Percentiles rank a stretch among this genome's conserved stretches.
Evolutionary conservation across 2,329 filamentous ascomycete species (phyloP).

Genomic region (Fusarium agapanthi): DNA sequence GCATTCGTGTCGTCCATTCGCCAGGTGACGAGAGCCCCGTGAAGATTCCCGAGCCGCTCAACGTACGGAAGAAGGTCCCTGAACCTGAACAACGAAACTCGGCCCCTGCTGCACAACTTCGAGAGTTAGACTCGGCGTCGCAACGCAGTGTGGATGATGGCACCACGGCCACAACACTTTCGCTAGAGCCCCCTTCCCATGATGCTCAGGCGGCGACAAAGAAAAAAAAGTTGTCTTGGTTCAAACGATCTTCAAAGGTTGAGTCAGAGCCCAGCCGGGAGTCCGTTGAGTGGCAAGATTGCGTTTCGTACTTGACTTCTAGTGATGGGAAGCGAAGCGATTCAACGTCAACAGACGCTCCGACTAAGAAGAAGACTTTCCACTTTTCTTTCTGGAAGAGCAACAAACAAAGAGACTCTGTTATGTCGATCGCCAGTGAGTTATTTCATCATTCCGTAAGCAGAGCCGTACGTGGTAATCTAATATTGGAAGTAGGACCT

Average conservation of each 20-base stretch:
- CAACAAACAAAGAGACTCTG: constrained; percentile 53
- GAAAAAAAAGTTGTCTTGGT: constrained; percentile 62
- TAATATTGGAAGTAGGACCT: constrained; percentile 10
- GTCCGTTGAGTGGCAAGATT: constrained; percentile 41
- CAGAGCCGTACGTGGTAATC: not conserved
- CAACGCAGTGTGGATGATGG: constrained; percentile 1
- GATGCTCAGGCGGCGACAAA: constrained; percentile 37
- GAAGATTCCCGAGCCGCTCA: constrained; percentile 51
- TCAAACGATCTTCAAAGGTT: constrained; percentile 57
- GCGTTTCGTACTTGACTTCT: constrained; percentile 36
- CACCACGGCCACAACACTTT: constrained; percentile 17
- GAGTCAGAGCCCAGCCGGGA: constrained; percentile 38
- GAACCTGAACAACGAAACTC: constrained; percentile 34
- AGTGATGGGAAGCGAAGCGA: constrained; percentile 40
- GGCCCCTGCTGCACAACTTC: constrained; percentile 28
- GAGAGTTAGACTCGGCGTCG: constrained; percentile 16
- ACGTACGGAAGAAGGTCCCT: constrained; percentile 52
- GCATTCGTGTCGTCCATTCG: constrained; percentile 65
- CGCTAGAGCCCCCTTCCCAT: constrained; percentile 16
- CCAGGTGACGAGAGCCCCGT: constrained; percentile 50
- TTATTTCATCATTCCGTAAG: not conserved
- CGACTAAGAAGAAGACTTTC: constrained; percentile 62
- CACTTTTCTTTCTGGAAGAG: constrained; percentile 65
- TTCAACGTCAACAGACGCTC: constrained; percentile 34
- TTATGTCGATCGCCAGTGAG: constrained; percentile 58